Evolutionary conservation across 2,329 filamentous ascomycete genomes (phyloP), one percentile per base, ranked within the genome.

Genomic region (Aspergillus novoparasiticus): DNA sequence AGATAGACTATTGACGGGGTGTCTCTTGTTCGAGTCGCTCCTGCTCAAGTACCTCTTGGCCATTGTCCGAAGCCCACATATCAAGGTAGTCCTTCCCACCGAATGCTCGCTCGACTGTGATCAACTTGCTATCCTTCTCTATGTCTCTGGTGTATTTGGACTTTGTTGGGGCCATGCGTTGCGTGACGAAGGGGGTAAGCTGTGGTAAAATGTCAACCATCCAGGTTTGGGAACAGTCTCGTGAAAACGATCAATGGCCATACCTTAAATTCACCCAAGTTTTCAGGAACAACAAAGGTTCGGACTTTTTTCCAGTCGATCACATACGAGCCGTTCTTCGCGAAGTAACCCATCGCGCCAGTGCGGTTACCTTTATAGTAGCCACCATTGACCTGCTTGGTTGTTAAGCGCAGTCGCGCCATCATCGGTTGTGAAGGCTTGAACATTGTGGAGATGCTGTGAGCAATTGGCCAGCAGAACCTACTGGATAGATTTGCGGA

Each of bases 331-430:
- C 78, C 78, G 65, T 76, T 78, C 63, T 75, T 76, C 58, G 89
- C 89, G 78, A 94, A 95, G 76, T 88, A 87, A 78, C 95, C 95
- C 88, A 96, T 93, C 48, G 91, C 88, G 1, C 95, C 95, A 0
- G 93, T 90, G 54, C 94, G 86, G 72, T 91, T 97, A 76, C 95
- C 95, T 85, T 98, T 98, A 88, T 99, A 99, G 87, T 90, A 99
- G 70, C 94, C 94, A 76, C 93, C 92, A 78, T 90, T 91, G 76
- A 94, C 90, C 80, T 95, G 90, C 82, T 99, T 99, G 70, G 94
- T 96, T 14, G 92, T 97, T 74, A 99, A 87, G 75, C 94, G 93
- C 79, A 93, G 86, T 62, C 87, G 86, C 76, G 88, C 83, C 71
- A 86, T 85, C 72, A 96, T 88, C 39, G 78, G 74, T 60, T 76